phyloP scores from a whole-genome alignment of 768 basidiomycete genomes.

The Suillus spraguei region DNA sequence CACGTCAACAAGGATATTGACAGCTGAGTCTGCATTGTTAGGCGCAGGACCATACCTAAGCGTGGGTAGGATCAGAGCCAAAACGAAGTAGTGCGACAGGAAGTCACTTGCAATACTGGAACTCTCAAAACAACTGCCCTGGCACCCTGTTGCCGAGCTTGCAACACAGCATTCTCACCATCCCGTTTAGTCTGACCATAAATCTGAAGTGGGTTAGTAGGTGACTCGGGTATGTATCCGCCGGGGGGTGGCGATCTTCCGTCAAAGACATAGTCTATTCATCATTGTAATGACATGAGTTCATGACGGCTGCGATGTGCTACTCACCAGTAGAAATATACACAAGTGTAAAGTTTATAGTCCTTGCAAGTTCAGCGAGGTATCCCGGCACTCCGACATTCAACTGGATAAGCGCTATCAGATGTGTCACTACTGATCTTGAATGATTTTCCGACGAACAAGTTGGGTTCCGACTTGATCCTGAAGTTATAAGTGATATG shows the following conservation, averaged over 20 bases:
- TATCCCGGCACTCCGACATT: conserved; percentile 77
- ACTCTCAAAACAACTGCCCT: conserved; percentile 78
- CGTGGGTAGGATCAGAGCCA: conserved; percentile 11
- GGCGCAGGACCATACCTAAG: conserved; percentile 84
- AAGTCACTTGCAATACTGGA: conserved; percentile 73
- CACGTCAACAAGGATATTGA: conserved; percentile 87
- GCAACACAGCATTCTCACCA: conserved; percentile 80
- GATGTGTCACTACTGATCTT: background rate
- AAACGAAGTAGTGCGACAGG: background rate
- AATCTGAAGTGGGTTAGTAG: conserved; percentile 82
- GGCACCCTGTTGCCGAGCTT: conserved; percentile 47
- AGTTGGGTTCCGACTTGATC: conserved; percentile 68
- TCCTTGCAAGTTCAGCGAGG: conserved; percentile 67
- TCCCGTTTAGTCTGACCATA: conserved; percentile 88
- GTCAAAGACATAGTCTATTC: conserved; percentile 91
- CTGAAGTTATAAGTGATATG: conserved; percentile 34
- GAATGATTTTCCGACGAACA: conserved; percentile 40
- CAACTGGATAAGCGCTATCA: conserved; percentile 47
- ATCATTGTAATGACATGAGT: conserved; percentile 10
- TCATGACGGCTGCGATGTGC: conserved; percentile 12
- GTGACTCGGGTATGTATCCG: conserved; percentile 67
- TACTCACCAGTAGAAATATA: conserved; percentile 88
- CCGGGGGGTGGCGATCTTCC: conserved; percentile 76
- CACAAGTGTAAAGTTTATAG: conserved; percentile 68
- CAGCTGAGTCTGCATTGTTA: conserved; percentile 84